phyloP scores from a whole-genome alignment of 2,329 filamentous ascomycete species.

The Paracorniculantispora psalliotae region DNA sequence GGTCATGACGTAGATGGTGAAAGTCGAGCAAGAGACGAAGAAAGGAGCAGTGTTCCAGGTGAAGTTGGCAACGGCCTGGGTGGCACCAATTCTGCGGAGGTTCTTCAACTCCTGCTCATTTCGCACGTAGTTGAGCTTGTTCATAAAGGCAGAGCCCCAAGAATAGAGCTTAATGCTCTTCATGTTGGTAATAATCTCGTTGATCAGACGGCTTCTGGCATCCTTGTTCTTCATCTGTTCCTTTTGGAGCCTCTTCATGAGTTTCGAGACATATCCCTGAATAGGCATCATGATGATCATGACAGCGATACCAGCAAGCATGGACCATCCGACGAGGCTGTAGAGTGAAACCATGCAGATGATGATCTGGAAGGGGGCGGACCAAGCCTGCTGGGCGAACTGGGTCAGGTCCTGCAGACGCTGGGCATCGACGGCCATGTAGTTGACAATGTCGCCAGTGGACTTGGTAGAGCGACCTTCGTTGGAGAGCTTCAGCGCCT shows the following conservation, averaged over 20 bases:
- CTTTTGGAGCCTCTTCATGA: slow-evolving; percentile 95
- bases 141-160: slow-evolving; percentile 96
- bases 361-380: slow-evolving; percentile 90
- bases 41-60: slow-evolving; percentile 98
- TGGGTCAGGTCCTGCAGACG: slow-evolving; percentile 91
- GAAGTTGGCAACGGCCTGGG: slow-evolving; percentile 92
- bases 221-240: slow-evolving; percentile 99
- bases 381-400: slow-evolving; percentile 93
- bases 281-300: slow-evolving; percentile 98
- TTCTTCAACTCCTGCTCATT: slow-evolving; percentile 96
- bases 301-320: slow-evolving; percentile 89
- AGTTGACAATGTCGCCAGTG: slow-evolving; percentile 97
- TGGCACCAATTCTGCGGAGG: slow-evolving; percentile 89
- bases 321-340: slow-evolving; percentile 87
- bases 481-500: slow-evolving; percentile 84
- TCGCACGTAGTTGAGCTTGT: slow-evolving; percentile 90
- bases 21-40: slow-evolving; percentile 94
- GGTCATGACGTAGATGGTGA: slow-evolving; percentile 87
- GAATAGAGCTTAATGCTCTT: slow-evolving; percentile 99
- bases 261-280: slow-evolving; percentile 83
- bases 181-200: slow-evolving; percentile 98
- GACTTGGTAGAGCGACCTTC: slow-evolving; percentile 85
- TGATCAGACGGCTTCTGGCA: slow-evolving; percentile 84
- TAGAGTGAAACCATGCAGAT: slow-evolving; percentile 96
- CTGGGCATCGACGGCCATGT: slow-evolving; percentile 98